A percentile compares a stretch with the other conserved stretches of the same genome.
These are phyloP conservation scores for Xylaria sp. DNA, from an alignment of 2,329 filamentous ascomycete genomes.

Conservation along the genomic window DNA sequence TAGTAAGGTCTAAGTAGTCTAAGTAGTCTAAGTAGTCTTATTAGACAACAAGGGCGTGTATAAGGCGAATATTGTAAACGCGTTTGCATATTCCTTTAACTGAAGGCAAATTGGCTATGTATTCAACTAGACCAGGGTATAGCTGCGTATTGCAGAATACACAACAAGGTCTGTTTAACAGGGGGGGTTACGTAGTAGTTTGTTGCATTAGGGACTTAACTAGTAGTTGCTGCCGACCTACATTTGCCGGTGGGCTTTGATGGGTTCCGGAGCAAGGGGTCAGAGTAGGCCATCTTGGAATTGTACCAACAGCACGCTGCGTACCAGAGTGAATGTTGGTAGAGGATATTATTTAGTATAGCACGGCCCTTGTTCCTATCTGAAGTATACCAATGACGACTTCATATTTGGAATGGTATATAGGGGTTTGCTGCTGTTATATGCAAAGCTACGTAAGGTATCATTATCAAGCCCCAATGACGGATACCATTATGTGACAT, in stretches of 20 bases:
- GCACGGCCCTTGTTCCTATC: slow-evolving; percentile 16
- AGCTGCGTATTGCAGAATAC: no score
- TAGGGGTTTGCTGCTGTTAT: slow-evolving; percentile 1
- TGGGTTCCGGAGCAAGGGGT: slow-evolving; percentile 16
- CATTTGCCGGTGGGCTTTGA: slow-evolving; percentile 18
- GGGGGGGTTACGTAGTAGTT: no score
- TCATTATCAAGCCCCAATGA: not conserved
- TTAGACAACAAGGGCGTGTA: no score
- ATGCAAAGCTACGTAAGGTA: not conserved
- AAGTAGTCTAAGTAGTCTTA: no score
- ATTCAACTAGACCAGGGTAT: no score
- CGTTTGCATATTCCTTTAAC: no score
- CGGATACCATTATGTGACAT: not conserved
- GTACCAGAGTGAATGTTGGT: no score
- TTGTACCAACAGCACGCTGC: not conserved
- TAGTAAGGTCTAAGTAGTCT: no score
- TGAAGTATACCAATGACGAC: not conserved
- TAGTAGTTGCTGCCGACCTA: not conserved
- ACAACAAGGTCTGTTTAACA: no score
- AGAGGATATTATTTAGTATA: not conserved
- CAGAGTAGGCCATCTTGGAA: not conserved
- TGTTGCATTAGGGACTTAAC: no score
- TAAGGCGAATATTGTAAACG: no score
- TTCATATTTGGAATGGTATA: slow-evolving; percentile 17
- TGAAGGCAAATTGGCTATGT: no score